These are phyloP conservation scores for Strobilomyces confusus DNA, from an alignment of 768 basidiomycete genomes.

Conservation along the genomic window DNA sequence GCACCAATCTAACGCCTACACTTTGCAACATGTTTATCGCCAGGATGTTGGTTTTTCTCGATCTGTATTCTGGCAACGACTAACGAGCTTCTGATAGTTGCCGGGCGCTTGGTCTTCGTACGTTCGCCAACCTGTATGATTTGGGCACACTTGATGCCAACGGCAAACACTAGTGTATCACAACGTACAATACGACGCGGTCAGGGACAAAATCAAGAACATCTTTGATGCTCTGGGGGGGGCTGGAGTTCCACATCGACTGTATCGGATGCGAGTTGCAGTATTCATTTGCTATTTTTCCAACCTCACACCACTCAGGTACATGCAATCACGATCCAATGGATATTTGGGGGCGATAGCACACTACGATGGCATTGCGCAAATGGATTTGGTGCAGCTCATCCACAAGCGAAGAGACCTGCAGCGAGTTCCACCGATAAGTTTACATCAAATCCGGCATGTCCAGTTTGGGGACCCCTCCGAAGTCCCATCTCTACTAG, in stretches of 20 bases:
- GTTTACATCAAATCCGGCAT: constrained; percentile 23
- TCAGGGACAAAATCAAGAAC: neutral
- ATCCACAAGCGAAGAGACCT: constrained; percentile 14
- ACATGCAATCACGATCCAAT: neutral
- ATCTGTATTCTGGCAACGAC: neutral
- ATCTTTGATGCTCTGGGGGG: constrained; percentile 11
- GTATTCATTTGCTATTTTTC: neutral
- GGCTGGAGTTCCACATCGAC: neutral
- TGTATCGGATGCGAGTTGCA: constrained; percentile 8
- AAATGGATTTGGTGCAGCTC: constrained; percentile 22
- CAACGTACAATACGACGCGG: constrained; percentile 17
- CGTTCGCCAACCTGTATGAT: constrained; percentile 13
- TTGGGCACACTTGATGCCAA: neutral
- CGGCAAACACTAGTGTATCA: constrained; percentile 17
- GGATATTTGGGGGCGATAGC: constrained; percentile 14
- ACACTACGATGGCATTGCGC: constrained; percentile 6
- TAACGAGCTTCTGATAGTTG: constrained; percentile 34
- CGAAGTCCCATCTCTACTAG: constrained; percentile 31
- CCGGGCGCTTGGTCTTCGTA: constrained; percentile 45
- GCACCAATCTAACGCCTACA: constrained; percentile 12
- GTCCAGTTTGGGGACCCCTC: constrained; percentile 28
- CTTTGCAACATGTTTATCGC: constrained; percentile 39
- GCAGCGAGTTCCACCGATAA: neutral
- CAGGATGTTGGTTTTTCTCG: constrained; percentile 40
- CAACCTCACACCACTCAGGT: neutral